Conservation (phyloP, 2,329 filamentous ascomycete genomes). For the Cladophialophora carrionii region DNA sequence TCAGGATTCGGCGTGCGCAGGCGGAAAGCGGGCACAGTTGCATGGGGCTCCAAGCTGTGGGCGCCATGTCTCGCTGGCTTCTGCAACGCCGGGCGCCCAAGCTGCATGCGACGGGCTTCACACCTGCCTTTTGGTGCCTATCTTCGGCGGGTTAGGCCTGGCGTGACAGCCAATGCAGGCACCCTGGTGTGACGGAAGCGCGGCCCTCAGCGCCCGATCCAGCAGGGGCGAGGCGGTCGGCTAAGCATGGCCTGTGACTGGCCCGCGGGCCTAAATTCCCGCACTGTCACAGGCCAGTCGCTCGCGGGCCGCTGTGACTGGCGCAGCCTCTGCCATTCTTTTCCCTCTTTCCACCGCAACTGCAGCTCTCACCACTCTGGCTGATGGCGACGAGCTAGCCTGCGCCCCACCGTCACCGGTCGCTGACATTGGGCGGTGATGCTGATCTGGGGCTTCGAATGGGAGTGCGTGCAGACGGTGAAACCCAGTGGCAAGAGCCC, state of each 20-base stretch:
- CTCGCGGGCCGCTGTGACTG: constrained; percentile 25
- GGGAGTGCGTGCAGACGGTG: constrained; percentile 25
- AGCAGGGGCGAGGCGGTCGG: constrained; percentile 32
- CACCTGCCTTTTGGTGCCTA: constrained; percentile 10
- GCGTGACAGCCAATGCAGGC: constrained; percentile 28
- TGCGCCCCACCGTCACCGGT: constrained; percentile 24
- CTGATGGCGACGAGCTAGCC: constrained; percentile 6
- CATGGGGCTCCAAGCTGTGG: constrained; percentile 25
- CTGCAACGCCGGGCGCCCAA: constrained; percentile 15
- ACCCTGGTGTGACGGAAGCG: constrained; percentile 27
- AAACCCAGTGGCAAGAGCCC: constrained; percentile 29
- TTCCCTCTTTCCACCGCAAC: constrained; percentile 22
- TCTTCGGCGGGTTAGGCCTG: constrained; percentile 28
- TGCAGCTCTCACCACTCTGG: constrained; percentile 5
- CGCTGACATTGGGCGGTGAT: constrained; percentile 28
- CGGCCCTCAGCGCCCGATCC: constrained; percentile 30
- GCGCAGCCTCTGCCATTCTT: constrained; percentile 15
- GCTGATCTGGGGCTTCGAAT: constrained; percentile 37
- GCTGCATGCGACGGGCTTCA: constrained; percentile 27
- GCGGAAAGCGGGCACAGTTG: constrained; percentile 26
- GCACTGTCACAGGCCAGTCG: constrained; percentile 33
- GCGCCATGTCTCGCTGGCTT: constrained; percentile 20
- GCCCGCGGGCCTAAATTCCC: constrained; percentile 13
- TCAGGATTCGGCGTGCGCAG: constrained; percentile 25
- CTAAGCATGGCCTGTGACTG: constrained; percentile 30